phyloP scores from a whole-genome alignment of 768 basidiomycete genomes.

The Rhizopogon roseolus region DNA sequence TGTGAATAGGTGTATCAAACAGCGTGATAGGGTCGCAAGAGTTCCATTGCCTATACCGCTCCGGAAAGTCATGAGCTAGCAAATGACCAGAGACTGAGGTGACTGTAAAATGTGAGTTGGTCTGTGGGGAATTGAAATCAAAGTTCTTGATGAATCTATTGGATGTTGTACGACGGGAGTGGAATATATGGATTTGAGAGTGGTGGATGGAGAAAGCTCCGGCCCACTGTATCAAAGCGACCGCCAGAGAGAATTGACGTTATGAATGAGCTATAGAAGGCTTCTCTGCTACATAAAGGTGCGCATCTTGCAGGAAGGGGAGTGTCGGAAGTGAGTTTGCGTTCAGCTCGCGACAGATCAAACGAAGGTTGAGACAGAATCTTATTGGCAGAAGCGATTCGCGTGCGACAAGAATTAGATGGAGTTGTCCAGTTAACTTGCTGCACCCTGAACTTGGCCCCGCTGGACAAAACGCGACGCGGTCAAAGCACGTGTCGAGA shows the following conservation, averaged over 20 bases:
- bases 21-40: slow-evolving; percentile 80
- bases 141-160: slow-evolving; percentile 86
- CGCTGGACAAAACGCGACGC: neutral
- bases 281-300: slow-evolving; percentile 96
- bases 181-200: slow-evolving; percentile 4
- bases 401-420: neutral
- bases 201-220: neutral
- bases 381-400: neutral
- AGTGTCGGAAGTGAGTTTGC: neutral
- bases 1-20: slow-evolving; percentile 80
- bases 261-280: slow-evolving; percentile 91
- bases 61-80: too few species aligned
- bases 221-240: slow-evolving; percentile 67
- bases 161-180: slow-evolving; percentile 51
- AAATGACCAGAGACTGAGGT: too few species aligned
- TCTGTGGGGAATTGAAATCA: slow-evolving; percentile 86
- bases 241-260: slow-evolving; percentile 90
- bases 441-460: neutral
- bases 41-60: too few species aligned
- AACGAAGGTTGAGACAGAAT: neutral
- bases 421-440: too few species aligned
- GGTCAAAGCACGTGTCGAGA: neutral
- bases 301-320: slow-evolving; percentile 41
- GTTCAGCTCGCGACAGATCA: too few species aligned
- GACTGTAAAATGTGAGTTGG: slow-evolving; percentile 77